Percentiles rank a stretch among this genome's conserved stretches.
These are phyloP conservation scores for Trichoderma koningii DNA, from an alignment of 2,329 filamentous ascomycete species.

Conservation along the genomic window DNA sequence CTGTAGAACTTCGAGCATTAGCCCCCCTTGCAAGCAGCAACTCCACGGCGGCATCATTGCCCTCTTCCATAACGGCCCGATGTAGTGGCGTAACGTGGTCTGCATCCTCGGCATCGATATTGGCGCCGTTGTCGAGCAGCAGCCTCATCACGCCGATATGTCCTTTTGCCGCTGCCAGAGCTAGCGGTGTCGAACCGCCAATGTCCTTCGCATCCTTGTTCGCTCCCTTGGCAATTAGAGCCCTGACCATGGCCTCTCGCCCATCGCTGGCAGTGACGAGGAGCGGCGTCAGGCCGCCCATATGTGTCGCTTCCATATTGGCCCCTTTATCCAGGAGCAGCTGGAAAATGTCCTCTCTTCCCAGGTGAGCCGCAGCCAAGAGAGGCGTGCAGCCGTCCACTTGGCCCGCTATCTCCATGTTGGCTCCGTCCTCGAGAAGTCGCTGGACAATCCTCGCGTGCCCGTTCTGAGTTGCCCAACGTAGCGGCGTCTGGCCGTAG, in stretches of 20 bases:
- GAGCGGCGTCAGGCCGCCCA: neutral
- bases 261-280: neutral
- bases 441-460: neutral
- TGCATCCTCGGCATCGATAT: neutral
- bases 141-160: neutral
- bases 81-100: neutral
- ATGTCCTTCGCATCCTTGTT: neutral
- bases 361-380: neutral
- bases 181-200: neutral
- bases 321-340: neutral
- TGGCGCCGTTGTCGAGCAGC: neutral
- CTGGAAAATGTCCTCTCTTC: neutral
- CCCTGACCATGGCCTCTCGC: neutral
- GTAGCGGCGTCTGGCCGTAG: neutral
- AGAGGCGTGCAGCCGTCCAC: neutral
- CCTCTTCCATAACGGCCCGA: too few relatives aligned
- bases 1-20: too few relatives aligned
- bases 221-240: neutral
- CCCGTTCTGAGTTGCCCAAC: neutral
- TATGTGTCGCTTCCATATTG: neutral
- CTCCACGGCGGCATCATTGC: neutral
- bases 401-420: neutral
- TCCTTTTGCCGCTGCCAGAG: neutral
- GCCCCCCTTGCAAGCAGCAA: neutral
- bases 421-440: constrained; percentile 3